Conservation (phyloP, 441 rosid genomes). For the Gossypium lobatum region DNA sequence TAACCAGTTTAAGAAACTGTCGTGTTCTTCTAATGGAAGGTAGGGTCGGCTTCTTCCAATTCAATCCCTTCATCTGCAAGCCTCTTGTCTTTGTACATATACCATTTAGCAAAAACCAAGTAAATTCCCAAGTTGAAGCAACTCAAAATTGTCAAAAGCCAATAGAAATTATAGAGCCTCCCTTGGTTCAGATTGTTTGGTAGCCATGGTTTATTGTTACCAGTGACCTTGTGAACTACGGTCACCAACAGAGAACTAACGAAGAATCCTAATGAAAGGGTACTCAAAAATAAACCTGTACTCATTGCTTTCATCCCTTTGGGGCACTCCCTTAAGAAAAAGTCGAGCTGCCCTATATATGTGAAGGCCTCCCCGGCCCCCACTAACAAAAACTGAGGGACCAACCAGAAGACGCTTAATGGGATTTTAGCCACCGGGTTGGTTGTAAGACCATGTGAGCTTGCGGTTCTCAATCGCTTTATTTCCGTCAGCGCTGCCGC, state of each 20-base stretch:
- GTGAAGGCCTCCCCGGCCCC: slow-evolving; percentile 85
- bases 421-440: slow-evolving; percentile 47
- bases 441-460: slow-evolving; percentile 27
- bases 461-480: slow-evolving; percentile 45
- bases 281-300: slow-evolving; percentile 78
- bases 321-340: slow-evolving; percentile 87
- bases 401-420: slow-evolving; percentile 63
- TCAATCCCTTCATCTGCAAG: slow-evolving; percentile 62
- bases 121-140: slow-evolving; percentile 46
- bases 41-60: slow-evolving; percentile 47
- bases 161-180: slow-evolving; percentile 69
- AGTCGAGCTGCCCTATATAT: slow-evolving; percentile 80
- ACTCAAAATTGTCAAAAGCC: slow-evolving; percentile 64
- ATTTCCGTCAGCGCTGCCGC: slow-evolving; percentile 66
- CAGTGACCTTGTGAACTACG: slow-evolving; percentile 59
- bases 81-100: slow-evolving; percentile 81
- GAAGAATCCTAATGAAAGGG: slow-evolving; percentile 79
- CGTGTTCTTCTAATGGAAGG: slow-evolving; percentile 28
- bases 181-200: slow-evolving; percentile 76
- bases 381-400: slow-evolving; percentile 74
- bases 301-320: slow-evolving; percentile 97
- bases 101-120: slow-evolving; percentile 62
- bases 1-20: background rate
- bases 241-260: slow-evolving; percentile 67
- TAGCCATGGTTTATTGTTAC: slow-evolving; percentile 53